Conservation (phyloP, 306 rosid genomes). For the Quercus variabilis region DNA sequence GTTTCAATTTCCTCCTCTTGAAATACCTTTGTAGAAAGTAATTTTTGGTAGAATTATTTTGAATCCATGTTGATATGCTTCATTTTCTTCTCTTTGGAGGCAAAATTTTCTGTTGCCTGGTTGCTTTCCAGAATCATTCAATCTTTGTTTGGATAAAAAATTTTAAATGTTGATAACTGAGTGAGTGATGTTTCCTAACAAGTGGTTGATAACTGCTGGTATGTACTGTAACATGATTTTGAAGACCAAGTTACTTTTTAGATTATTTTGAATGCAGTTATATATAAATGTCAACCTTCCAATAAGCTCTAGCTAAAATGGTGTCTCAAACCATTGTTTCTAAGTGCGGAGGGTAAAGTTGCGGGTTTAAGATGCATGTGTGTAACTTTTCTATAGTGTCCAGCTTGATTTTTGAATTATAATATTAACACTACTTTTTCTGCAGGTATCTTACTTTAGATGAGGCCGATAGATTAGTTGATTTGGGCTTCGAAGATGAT, state of each 20-base stretch:
- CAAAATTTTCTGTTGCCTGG: no score
- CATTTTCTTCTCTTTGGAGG: no score
- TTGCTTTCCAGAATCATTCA: background rate
- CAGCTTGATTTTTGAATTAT: background rate
- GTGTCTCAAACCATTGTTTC: no score
- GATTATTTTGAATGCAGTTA: background rate
- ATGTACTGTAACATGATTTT: background rate
- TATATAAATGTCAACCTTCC: background rate
- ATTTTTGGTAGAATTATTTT: no score
- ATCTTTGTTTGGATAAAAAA: background rate
- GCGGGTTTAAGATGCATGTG: no score
- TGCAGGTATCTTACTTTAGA: conserved; percentile 74
- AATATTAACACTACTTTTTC: conserved; percentile 5
- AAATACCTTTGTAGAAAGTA: no score
- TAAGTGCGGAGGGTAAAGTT: no score
- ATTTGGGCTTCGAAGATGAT: conserved; percentile 91
- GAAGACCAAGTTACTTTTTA: background rate
- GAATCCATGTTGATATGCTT: no score
- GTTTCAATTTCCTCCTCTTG: no score
- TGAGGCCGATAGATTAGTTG: conserved; percentile 93
- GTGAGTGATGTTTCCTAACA: background rate
- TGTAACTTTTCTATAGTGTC: background rate
- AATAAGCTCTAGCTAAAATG: no score
- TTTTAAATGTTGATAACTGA: background rate
- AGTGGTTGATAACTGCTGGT: background rate